These are phyloP conservation scores for Phytopythium helicoides DNA, from an alignment of 352 stramenopile species.

Conservation along the genomic window DNA sequence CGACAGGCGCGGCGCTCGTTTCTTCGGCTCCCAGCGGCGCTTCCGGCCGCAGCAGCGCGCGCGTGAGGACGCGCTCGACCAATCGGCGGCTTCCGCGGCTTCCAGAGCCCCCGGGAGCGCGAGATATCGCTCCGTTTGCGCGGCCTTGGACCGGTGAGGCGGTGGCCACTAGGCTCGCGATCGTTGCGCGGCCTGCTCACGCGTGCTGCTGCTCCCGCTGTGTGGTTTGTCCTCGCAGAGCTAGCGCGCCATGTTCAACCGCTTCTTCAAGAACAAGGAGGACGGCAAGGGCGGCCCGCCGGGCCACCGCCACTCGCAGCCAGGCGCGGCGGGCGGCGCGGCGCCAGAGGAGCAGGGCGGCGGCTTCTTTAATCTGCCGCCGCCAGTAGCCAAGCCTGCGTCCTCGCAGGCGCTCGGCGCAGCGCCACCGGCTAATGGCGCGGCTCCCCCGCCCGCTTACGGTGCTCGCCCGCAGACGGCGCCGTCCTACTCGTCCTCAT, in stretches of 20 bases:
- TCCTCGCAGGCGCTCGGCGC: conserved; percentile 4
- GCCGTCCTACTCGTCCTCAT: conserved; percentile 4
- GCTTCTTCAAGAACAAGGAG: conserved; percentile 86
- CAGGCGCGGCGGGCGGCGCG: conserved; percentile 11
- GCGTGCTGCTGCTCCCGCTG: no score
- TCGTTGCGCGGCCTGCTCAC: no score
- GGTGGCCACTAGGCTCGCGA: no score
- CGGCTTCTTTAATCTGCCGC: conserved; percentile 85
- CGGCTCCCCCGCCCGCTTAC: not conserved
- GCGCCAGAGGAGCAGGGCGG: conserved; percentile 45
- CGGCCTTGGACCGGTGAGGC: no score
- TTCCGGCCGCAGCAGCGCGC: no score
- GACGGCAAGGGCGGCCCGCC: conserved; percentile 59
- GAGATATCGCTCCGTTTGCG: no score
- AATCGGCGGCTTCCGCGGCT: no score
- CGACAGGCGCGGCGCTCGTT: no score
- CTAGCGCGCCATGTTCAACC: conserved; percentile 50
- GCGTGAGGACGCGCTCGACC: no score
- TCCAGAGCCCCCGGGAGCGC: no score
- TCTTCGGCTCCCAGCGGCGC: no score
- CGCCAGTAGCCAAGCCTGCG: conserved; percentile 46
- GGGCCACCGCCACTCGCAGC: conserved; percentile 45
- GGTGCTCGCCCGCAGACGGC: conserved; percentile 3
- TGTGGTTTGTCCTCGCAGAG: no score
- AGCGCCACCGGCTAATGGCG: conserved; percentile 4